These are phyloP conservation scores for Gentiana macrophylla DNA, from an alignment of 257 asterid genomes.

Conservation along the genomic window DNA sequence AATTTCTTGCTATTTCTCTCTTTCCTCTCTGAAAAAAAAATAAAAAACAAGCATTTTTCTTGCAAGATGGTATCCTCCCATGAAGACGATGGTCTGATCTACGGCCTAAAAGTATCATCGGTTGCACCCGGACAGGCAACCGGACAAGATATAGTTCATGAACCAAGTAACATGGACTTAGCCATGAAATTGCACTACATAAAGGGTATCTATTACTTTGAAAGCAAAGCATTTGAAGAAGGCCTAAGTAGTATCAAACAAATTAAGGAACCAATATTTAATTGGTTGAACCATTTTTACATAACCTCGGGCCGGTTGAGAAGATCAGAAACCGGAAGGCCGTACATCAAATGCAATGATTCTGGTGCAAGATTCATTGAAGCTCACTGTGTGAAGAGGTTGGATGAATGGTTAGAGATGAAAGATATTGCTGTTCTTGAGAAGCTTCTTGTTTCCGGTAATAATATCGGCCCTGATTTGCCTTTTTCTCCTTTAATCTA, in stretches of 20 bases:
- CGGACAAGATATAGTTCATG: slow-evolving; percentile 25
- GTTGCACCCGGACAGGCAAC: slow-evolving; percentile 67
- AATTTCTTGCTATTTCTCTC: too few relatives aligned
- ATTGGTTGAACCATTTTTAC: slow-evolving; percentile 34
- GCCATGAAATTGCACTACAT: slow-evolving; percentile 89
- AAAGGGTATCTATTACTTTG: slow-evolving; percentile 51
- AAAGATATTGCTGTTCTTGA: slow-evolving; percentile 14
- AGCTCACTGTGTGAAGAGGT: slow-evolving; percentile 40
- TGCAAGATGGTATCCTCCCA: slow-evolving; percentile 32
- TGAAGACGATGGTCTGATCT: slow-evolving; percentile 24
- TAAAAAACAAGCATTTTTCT: too few relatives aligned
- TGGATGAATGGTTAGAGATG: slow-evolving; percentile 63
- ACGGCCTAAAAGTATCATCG: slow-evolving; percentile 52
- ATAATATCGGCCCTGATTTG: slow-evolving; percentile 67
- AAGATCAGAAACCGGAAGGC: slow-evolving; percentile 49
- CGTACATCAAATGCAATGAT: slow-evolving; percentile 78
- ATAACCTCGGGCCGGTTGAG: slow-evolving; percentile 51
- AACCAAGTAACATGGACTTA: slow-evolving; percentile 57
- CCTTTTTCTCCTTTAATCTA: slow-evolving; percentile 51
- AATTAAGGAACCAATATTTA: slow-evolving; percentile 63
- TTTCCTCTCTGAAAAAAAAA: too few relatives aligned
- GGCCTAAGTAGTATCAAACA: slow-evolving; percentile 11
- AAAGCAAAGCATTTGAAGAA: slow-evolving; percentile 41
- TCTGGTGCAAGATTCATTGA: slow-evolving; percentile 68
- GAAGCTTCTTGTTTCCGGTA: slow-evolving; percentile 25